Evolutionary conservation across 2,329 filamentous ascomycete species (phyloP), one percentile per base, ranked within the genome.

Genomic region (Fusarium dimerum): DNA sequence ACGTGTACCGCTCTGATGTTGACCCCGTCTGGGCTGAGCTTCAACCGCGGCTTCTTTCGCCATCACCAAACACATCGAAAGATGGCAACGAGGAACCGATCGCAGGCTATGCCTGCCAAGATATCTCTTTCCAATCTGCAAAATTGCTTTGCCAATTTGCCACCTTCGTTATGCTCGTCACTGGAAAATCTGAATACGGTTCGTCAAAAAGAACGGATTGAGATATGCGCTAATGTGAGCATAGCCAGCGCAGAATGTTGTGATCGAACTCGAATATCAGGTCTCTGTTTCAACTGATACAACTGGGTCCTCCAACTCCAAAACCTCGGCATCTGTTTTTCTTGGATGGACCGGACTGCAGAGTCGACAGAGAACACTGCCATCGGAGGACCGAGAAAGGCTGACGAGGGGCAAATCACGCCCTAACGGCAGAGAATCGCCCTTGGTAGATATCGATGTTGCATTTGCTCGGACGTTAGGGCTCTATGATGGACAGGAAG

Each of bases 341-440:
- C 80, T 96, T 53, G 94, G 94, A 70, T 99, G 94, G 94, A 97
- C 94, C 10, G 94, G 94, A 63, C 95, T 99, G 90, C 89, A 92
- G 60, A 97, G 92, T 78, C 95, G 92, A 79, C 85, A 89, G 67
- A 89, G 86, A 69, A 76, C 89, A 61, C 84, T 86, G 12, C 83
- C 90, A 1, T 80, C 92, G 29, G 84, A 93, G 29, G 81, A 84
- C 51, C 85, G 87, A 60, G 89, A 94, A 67, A 88, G 90, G 1
- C 81, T 92, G 61, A 82, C 76, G 60, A 79, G 82, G 20, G 75
- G 76, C 34, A 78, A 85, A 56, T 79, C 79, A 30, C 78, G 77
- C 15, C 72, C 73, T 12, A 81, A 86, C 65, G 90, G 94, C 55
- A 89, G 92, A 68, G 92, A 96, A 57, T 73, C 89, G 6, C 77